Evolutionary conservation across 2,329 filamentous ascomycete genomes (phyloP), one percentile per base, ranked within the genome.

Genomic region (Colletotrichum sp.): DNA sequence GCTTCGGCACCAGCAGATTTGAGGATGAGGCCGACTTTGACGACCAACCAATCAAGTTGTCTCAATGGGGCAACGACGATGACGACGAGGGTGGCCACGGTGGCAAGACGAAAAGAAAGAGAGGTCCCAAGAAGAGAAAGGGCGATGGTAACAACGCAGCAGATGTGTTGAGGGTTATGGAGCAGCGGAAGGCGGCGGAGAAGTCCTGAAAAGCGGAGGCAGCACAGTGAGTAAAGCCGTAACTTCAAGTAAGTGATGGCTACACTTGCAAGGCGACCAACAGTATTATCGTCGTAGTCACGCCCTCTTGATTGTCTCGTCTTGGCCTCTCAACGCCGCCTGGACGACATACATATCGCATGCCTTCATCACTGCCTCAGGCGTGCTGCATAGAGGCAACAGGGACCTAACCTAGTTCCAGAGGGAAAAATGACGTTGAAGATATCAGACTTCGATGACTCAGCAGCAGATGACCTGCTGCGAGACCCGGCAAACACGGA

Each of bases 11-110:
- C 25, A 97, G 94, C 81, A 91, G 96, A 32, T 93, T 95, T 80
- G 96, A 95, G 70, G 97, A 98, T 81, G 96, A 96, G 66, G 96
- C 96, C 75, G 96, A 98, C 78, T 91, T 94, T 78, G 94, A 96
- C 55, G 89, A 90, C 27, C 87, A 85, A 82, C 92, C 90, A 79
- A 86, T 95, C 77, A 95, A 94, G 85, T 84, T 96, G 71, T 92
- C 91, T 52, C 86, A 91, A 80, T 95, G 94, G 88, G 87, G 83
- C 12, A 88, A 86, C 22, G 90, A 86, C 3, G 90, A 89, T 22
- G 90, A 87, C 15, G 89, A 87, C 6, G 90, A 86, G 3, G 88
- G 86, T 3, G 85, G 80, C 0, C 77, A 79, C 25, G 88, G 87
- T 2, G 85, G 87, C 60, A 87, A 88, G 77, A 82, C 87, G 57